Base-by-base conservation (phyloP, 495 filamentous ascomycete genomes). In the Darksidea phi region DNA sequence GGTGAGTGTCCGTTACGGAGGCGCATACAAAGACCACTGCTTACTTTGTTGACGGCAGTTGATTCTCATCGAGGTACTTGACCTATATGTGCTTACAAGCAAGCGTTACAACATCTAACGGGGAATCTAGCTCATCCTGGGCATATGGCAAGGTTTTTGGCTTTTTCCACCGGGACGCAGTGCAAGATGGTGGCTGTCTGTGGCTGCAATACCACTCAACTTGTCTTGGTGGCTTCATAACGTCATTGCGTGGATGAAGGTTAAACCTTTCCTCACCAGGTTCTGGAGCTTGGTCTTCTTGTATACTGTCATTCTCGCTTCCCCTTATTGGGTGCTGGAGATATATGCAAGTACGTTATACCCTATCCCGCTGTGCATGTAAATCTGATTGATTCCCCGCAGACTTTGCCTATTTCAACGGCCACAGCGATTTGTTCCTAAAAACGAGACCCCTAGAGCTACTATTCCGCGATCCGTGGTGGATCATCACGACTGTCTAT, bases 391-490 rank as follows among this genome's bases (percentile, higher is more conserved):
- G 4, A 38, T 20, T 43, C 15, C 5, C 13, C 28, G 18, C 18
- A 43, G 41, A 75, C 47, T 75, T 74, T 50, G 51, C 72, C 21
- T 75, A 73, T 55, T 75, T 73, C 49, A 59, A 70, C 43, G 53
- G 61, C 53, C 66, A 59, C 32, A 72, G 64, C 54, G 64, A 63
- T 21, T 18, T 82, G 0, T 84, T 82, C 54, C 49, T 77, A 12
- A 75, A 72, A 20, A 83, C 80, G 0, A 57, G 82, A 21, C 80
- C 80, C 3, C 73, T 71, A 25, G 82, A 85, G 63, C 78, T 80
- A n/a, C 57, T 84, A 0, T 82, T 79, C 37, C 65, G 74, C 4
- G 82, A 85, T 57, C 82, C 82, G 0, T 85, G 82, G 82, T 85
- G 82, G 82, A 71, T 85, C 17, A 80, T 79, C 68, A 84, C 79